A percentile compares a stretch with the other conserved stretches of the same genome.
These are phyloP conservation scores for Chlorella sp. DNA, from an alignment of 139 green algal genomes.

Conservation along the genomic window DNA sequence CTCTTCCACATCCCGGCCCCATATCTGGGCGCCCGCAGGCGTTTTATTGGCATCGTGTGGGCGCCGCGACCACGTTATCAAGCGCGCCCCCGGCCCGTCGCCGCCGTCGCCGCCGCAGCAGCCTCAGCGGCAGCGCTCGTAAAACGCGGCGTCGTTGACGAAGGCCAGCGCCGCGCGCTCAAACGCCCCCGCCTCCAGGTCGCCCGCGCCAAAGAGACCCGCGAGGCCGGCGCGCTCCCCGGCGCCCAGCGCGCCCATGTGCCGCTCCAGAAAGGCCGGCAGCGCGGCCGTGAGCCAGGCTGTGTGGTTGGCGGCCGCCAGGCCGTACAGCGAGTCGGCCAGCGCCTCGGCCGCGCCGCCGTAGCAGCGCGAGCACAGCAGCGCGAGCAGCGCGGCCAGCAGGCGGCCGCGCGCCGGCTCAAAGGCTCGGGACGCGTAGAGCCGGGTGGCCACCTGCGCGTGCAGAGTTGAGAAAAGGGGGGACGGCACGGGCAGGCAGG, in stretches of 20 bases:
- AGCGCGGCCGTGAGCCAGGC: not conserved
- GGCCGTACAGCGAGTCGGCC: constrained; percentile 17
- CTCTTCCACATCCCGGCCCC: too few species aligned
- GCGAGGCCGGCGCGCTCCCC: not conserved
- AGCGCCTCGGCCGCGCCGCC: constrained; percentile 11
- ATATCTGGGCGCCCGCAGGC: too few species aligned
- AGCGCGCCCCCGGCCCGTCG: too few species aligned
- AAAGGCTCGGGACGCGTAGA: constrained; percentile 21
- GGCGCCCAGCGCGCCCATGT: constrained; percentile 5
- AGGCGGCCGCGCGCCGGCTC: not conserved
- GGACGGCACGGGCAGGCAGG: too few species aligned
- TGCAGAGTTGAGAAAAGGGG: too few species aligned
- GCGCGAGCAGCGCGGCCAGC: constrained; percentile 15
- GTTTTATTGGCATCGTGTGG: too few species aligned
- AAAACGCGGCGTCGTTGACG: constrained; percentile 25
- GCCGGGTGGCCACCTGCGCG: constrained; percentile 17
- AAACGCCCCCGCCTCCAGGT: constrained; percentile 27
- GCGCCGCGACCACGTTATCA: too few species aligned
- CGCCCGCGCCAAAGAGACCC: constrained; percentile 1
- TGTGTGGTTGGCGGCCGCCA: constrained; percentile 30
- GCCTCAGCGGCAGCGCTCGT: not conserved
- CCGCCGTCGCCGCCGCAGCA: too few species aligned
- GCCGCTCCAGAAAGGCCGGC: constrained; percentile 13
- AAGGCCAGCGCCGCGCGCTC: constrained; percentile 19
- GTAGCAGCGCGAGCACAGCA: constrained; percentile 33